Base-by-base conservation (phyloP, 768 basidiomycete species). In the Tulasnella sp. region DNA sequence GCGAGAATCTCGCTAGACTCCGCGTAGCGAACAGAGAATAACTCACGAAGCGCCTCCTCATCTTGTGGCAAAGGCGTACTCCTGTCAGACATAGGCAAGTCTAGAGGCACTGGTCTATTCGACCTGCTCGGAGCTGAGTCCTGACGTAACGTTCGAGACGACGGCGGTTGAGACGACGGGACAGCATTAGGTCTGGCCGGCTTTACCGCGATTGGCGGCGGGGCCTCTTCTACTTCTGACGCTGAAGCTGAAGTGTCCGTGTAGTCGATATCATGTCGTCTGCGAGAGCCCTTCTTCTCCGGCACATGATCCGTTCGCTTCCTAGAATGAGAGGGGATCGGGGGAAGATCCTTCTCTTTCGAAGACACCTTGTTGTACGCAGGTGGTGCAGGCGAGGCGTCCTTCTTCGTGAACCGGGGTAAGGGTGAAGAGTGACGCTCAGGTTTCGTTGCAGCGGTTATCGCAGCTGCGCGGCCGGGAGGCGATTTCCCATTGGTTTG, bases 151-250 rank as follows among this genome's bases (percentile, higher is more conserved):
- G 42, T 12, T 43, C n/a, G 5, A n/a, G 46, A 48, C 11, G 46
- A n/a, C 7, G n/a, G 27, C n/a, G 46, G n/a, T 48, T 29, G 46
- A 22, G 46, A n/a, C 27, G n/a, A n/a, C n/a, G n/a, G n/a, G n/a
- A 48, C n/a, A 48, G 11, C 46, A 5, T 48, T 21, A 9, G 21
- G 17, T 24, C 30, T 59, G 17, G 45, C 48, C 15, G 17, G 15
- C 38, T 34, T 19, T 29, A 29, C 31, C 21, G 27, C 34, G 10
- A 15, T 24, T 51, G 30, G 38, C 27, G 48, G 27, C 43, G 45
- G 31, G 8, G 49, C 57, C 49, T 59, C 57, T 34, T 59, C 57
- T 29, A 49, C 57, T 19, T 55, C 53, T 17, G 8, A n/a, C n/a
- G n/a, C n/a, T n/a, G n/a, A n/a, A n/a, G n/a, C 50, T 4, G 50